A percentile compares a stretch with the other conserved stretches of the same genome.
Evolutionary conservation across 257 asterid species (phyloP).

Genomic region (Nicotiana obtusifolia): DNA sequence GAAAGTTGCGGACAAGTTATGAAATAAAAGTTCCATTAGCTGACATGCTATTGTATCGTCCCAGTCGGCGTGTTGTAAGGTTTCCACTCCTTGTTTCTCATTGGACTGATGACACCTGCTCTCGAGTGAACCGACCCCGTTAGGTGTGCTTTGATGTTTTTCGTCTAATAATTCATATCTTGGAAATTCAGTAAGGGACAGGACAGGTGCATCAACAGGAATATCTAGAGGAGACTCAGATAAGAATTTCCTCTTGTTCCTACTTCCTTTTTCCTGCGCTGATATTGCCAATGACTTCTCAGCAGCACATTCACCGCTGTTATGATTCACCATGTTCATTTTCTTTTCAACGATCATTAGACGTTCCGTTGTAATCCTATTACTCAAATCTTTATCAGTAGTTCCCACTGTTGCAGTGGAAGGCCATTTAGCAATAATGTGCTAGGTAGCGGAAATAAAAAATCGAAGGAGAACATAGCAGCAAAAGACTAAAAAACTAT

Average conservation of each 20-base stretch:
- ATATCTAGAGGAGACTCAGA: constrained; percentile 38
- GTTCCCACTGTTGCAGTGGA: neutral
- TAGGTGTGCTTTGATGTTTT: constrained; percentile 24
- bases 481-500: neutral
- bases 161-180: constrained; percentile 53
- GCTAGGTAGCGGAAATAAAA: neutral
- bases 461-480: neutral
- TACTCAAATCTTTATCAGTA: neutral
- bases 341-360: neutral
- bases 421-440: constrained; percentile 8
- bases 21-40: constrained; percentile 49
- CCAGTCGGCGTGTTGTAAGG: constrained; percentile 45
- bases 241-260: constrained; percentile 68
- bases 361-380: neutral
- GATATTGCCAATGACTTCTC: constrained; percentile 23
- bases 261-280: constrained; percentile 39
- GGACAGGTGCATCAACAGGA: constrained; percentile 25
- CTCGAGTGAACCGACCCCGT: constrained; percentile 31
- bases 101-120: constrained; percentile 22
- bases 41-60: constrained; percentile 45
- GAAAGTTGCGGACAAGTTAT: constrained; percentile 34
- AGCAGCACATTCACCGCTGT: constrained; percentile 22
- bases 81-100: constrained; percentile 30
- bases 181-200: constrained; percentile 52
- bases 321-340: constrained; percentile 30